Base-by-base conservation (phyloP, 1,284 basidiomycete species). In the Ustilago tritici region DNA sequence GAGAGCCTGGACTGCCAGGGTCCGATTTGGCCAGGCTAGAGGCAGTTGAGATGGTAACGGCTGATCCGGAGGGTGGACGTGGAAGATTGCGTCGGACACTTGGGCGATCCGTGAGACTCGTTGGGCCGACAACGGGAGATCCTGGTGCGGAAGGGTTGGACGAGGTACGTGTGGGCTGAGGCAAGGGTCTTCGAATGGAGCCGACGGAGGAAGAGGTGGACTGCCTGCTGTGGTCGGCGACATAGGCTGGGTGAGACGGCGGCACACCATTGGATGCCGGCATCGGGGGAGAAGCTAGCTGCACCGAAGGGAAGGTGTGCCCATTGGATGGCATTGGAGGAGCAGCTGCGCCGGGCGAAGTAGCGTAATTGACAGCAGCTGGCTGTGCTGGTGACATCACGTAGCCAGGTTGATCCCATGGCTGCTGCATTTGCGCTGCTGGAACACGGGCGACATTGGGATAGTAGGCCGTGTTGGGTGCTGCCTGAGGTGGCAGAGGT, bases 171-270 rank as follows among this genome's bases (percentile, higher is more conserved):
- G 63, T 70, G 0, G 76, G 76, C 40, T 74, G 72, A 14, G 76
- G 76, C 41, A 78, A 61, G 8, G 76, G 71, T 28, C 76, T 32
- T 19, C 76, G 64, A 28, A 70, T 60, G 2, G 76, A 74, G 36
- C 58, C 68, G 9, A 75, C 63, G 28, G 76, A 78, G 10, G 76
- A 78, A 17, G 61, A 62, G 4, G 76, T 78, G 14, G 76, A 75
- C 46, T 71, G 71, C 17, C 76, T 57, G 62, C 68, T 75, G 7
- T 75, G 63, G 17, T 73, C 66, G 11, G 56, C 65, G 11, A 36
- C 62, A 41, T 74, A 70, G 7, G 63, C 53, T 4, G 61, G 50
- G 40, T 65, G 66, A 36, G 65, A 36, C 34, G 56, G 4, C 15
- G 52, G 35, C 14, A 46, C 23, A 38, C 58, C 36, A 23, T 55